These are phyloP conservation scores for Epicoccum sorghinum DNA, from an alignment of 2,329 filamentous ascomycete genomes.

Conservation along the genomic window DNA sequence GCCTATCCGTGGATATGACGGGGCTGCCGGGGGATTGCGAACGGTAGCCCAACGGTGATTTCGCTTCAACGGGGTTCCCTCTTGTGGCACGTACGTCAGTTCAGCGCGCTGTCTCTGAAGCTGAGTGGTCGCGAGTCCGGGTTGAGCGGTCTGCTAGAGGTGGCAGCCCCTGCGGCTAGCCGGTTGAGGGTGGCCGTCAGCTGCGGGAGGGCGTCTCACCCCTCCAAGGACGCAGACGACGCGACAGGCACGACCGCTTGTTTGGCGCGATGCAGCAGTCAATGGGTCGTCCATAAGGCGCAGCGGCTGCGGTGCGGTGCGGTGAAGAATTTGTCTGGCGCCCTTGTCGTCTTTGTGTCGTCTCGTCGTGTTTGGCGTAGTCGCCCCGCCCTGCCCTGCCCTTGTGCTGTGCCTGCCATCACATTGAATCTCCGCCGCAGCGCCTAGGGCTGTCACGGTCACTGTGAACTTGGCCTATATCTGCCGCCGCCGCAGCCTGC, in stretches of 20 bases:
- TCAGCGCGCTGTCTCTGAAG: neutral
- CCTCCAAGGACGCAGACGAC: constrained; percentile 18
- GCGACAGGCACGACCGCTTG: constrained; percentile 29
- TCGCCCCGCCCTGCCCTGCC: neutral
- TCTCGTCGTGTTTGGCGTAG: neutral
- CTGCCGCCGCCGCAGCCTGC: neutral
- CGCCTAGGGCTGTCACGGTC: constrained; percentile 28
- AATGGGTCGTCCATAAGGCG: constrained; percentile 16
- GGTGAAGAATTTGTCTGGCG: constrained; percentile 17
- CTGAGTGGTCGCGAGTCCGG: constrained; percentile 12
- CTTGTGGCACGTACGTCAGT: constrained; percentile 13
- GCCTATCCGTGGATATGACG: constrained; percentile 7
- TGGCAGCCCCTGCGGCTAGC: neutral
- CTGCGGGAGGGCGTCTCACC: constrained; percentile 2
- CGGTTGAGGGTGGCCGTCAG: constrained; percentile 1
- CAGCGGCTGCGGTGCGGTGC: constrained; percentile 1
- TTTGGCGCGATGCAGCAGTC: constrained; percentile 21
- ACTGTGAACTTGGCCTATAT: no score
- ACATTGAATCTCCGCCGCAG: constrained; percentile 30
- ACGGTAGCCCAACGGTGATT: constrained; percentile 4
- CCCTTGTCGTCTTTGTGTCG: constrained; percentile 5
- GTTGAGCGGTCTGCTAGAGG: constrained; percentile 25
- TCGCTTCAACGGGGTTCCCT: constrained; percentile 15
- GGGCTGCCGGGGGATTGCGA: constrained; percentile 2
- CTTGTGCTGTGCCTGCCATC: constrained; percentile 20